Conservation (phyloP, 805 yeast genomes). For the Lipomyces chichibuensis region DNA sequence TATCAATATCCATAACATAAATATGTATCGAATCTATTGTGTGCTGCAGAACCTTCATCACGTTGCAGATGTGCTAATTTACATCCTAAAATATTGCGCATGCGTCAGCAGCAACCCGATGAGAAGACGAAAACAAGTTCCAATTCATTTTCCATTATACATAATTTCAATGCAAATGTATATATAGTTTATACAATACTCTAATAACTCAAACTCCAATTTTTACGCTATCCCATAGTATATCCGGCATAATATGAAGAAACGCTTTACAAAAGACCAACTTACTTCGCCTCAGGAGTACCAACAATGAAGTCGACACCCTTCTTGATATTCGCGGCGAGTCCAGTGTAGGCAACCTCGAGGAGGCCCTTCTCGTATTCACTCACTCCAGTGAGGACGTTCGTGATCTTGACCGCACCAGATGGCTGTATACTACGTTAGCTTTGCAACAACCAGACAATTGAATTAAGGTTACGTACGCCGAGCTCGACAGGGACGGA, state of each 20-base stretch:
- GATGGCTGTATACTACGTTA: constrained; percentile 45
- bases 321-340: constrained; percentile 86
- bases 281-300: constrained; percentile 40
- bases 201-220: not conserved
- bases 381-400: constrained; percentile 68
- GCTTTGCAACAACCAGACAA: not conserved
- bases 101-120: not conserved
- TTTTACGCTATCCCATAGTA: not conserved
- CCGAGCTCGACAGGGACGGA: constrained; percentile 94
- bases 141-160: not conserved
- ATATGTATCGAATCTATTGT: not conserved
- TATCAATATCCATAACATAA: not conserved
- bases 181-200: not conserved
- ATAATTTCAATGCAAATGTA: not conserved
- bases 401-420: constrained; percentile 65
- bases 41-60: not conserved
- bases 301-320: constrained; percentile 78
- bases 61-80: not conserved
- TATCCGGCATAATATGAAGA: not conserved
- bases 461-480: constrained; percentile 49
- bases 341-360: constrained; percentile 80
- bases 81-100: not conserved
- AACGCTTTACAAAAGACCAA: not conserved
- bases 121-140: not conserved
- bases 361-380: constrained; percentile 84